These are phyloP conservation scores for Alternaria sp. DNA, from an alignment of 2,329 filamentous ascomycete genomes.

Conservation along the genomic window DNA sequence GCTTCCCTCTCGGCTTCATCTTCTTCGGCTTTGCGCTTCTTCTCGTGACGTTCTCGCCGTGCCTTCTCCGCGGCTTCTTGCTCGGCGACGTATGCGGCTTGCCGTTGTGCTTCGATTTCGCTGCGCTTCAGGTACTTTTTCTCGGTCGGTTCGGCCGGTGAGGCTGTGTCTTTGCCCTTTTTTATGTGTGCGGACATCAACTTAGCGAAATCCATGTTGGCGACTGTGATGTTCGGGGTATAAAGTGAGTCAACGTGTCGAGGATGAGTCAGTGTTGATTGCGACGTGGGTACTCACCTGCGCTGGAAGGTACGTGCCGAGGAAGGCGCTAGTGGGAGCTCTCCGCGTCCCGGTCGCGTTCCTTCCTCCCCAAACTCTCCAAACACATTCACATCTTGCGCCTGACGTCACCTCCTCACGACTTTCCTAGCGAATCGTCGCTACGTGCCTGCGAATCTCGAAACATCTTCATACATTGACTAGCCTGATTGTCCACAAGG, in stretches of 20 bases:
- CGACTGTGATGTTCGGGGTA: background rate
- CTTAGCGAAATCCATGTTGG: slow-evolving; percentile 88
- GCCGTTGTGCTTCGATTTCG: slow-evolving; percentile 82
- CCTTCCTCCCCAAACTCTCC: background rate
- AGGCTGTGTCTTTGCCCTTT: slow-evolving; percentile 68
- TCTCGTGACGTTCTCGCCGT: slow-evolving; percentile 70
- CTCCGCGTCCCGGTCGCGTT: slow-evolving; percentile 27
- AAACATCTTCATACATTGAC: background rate
- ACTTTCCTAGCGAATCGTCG: background rate
- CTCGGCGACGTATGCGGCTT: slow-evolving; percentile 80
- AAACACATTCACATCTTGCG: background rate
- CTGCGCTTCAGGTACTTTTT: slow-evolving; percentile 83
- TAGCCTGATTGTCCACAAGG: background rate
- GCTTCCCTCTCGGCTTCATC: slow-evolving; percentile 75
- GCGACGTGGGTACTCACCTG: slow-evolving; percentile 10
- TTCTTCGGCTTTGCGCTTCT: slow-evolving; percentile 89
- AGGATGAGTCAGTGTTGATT: background rate
- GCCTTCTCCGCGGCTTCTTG: slow-evolving; percentile 76
- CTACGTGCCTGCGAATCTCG: background rate
- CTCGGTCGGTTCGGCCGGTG: slow-evolving; percentile 39
- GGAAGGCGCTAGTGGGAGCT: slow-evolving; percentile 28
- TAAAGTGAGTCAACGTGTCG: background rate
- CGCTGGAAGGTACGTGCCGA: slow-evolving; percentile 13
- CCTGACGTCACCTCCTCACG: slow-evolving; percentile 6
- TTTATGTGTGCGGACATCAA: slow-evolving; percentile 93